These are phyloP conservation scores for Colletotrichum phormii DNA, from an alignment of 2,329 filamentous ascomycete species.

Conservation along the genomic window DNA sequence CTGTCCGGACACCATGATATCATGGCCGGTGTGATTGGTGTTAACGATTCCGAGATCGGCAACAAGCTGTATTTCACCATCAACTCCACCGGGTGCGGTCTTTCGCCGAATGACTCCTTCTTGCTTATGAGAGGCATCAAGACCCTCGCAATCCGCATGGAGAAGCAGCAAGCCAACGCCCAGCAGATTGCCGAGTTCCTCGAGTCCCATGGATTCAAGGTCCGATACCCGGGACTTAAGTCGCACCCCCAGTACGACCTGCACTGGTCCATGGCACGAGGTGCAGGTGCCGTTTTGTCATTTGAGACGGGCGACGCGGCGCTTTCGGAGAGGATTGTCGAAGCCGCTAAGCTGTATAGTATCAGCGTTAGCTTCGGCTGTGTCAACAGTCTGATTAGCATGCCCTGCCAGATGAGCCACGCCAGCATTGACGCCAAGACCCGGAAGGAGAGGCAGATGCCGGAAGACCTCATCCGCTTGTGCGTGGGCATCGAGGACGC, in stretches of 20 bases:
- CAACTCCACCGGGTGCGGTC: conserved; percentile 93
- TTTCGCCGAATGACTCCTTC: conserved; percentile 96
- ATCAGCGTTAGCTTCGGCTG: conserved; percentile 98
- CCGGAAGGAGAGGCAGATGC: conserved; percentile 87
- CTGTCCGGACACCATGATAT: conserved; percentile 98
- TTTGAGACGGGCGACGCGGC: conserved; percentile 93
- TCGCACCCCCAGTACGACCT: conserved; percentile 97
- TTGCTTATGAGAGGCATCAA: conserved; percentile 95
- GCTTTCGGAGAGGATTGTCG: conserved; percentile 92
- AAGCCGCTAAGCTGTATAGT: conserved; percentile 89
- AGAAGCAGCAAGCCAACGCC: conserved; percentile 95
- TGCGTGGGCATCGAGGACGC: conserved; percentile 97
- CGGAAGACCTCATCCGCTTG: conserved; percentile 94
- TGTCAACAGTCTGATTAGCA: conserved; percentile 98
- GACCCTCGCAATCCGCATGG: conserved; percentile 97
- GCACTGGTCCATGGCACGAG: conserved; percentile 94
- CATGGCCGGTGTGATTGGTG: conserved; percentile 96
- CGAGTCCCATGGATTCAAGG: conserved; percentile 90
- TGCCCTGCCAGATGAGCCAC: conserved; percentile 99
- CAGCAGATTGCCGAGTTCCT: conserved; percentile 93
- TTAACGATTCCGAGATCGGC: conserved; percentile 84
- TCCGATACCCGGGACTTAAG: conserved; percentile 92
- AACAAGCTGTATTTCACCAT: conserved; percentile 97
- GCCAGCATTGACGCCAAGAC: conserved; percentile 98
- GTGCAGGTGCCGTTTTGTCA: conserved; percentile 91